phyloP scores from a whole-genome alignment of 306 rosid species.

The Phaseolus lunatus region DNA sequence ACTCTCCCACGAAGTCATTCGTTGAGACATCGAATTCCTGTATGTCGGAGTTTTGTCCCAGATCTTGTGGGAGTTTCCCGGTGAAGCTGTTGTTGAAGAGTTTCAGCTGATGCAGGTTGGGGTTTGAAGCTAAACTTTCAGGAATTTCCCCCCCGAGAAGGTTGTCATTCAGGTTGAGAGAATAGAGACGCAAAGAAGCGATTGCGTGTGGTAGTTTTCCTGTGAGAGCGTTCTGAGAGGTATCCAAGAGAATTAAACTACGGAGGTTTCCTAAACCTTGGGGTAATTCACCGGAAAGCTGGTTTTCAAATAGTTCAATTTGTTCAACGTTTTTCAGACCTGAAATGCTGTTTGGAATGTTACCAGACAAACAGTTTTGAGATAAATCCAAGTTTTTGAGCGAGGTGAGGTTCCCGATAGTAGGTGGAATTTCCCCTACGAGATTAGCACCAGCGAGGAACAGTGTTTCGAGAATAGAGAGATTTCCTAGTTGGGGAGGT shows the following conservation, averaged over 20 bases:
- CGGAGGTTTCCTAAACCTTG: conserved; percentile 63
- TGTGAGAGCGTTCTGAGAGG: conserved; percentile 74
- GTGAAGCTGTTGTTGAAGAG: conserved; percentile 85
- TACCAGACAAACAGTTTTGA: conserved; percentile 57
- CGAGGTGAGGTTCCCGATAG: conserved; percentile 65
- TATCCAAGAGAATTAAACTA: conserved; percentile 54
- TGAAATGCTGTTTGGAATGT: conserved; percentile 66
- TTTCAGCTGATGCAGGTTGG: conserved; percentile 49
- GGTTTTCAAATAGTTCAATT: conserved; percentile 59
- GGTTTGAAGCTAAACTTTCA: conserved; percentile 54
- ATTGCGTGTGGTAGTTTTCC: conserved; percentile 61
- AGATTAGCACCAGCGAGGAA: conserved; percentile 46
- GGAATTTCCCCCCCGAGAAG: conserved; percentile 73
- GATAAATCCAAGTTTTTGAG: conserved; percentile 75
- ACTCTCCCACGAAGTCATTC: conserved; percentile 62
- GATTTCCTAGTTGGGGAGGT: conserved; percentile 75
- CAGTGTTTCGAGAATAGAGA: conserved; percentile 57
- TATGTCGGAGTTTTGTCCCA: conserved; percentile 63
- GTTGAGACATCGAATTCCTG: conserved; percentile 72
- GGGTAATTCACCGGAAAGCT: conserved; percentile 72
- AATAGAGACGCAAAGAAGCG: conserved; percentile 50
- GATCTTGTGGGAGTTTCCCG: conserved; percentile 60
- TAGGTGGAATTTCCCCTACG: conserved; percentile 64
- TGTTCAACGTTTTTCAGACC: conserved; percentile 49
- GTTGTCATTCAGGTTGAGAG: conserved; percentile 70